Percentiles rank a stretch among this genome's conserved stretches.
Evolutionary conservation across 2,329 filamentous ascomycete genomes (phyloP).

Genomic region (Neofusicoccum laricinum): DNA sequence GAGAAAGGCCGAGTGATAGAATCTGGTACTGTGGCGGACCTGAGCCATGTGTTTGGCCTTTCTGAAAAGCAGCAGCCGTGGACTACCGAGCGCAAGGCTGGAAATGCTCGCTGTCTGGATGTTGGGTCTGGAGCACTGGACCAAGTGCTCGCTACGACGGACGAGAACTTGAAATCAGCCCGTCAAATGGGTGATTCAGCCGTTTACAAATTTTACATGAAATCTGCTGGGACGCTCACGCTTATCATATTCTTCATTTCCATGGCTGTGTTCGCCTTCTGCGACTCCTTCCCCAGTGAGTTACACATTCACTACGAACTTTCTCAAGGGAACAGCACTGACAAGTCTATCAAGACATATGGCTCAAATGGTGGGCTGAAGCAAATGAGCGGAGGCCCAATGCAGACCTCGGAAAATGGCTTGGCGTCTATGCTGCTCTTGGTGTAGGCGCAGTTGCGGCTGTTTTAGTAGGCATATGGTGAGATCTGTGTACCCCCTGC

Average conservation of each 20-base stretch:
- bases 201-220: constrained; percentile 34
- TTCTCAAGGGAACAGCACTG: neutral
- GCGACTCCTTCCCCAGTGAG: constrained; percentile 31
- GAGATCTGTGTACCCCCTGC: neutral
- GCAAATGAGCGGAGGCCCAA: constrained; percentile 40
- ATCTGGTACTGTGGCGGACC: constrained; percentile 39
- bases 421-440: constrained; percentile 32
- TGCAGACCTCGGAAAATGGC: constrained; percentile 30
- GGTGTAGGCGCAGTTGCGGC: constrained; percentile 24
- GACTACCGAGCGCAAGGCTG: neutral
- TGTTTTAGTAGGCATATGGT: neutral
- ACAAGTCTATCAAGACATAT: constrained; percentile 32
- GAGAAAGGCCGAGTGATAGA: constrained; percentile 34
- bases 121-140: neutral
- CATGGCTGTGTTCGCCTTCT: constrained; percentile 34
- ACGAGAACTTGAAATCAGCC: constrained; percentile 12
- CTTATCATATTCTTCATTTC: constrained; percentile 31
- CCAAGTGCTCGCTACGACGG: neutral
- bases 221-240: constrained; percentile 29
- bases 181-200: constrained; percentile 31
- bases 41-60: constrained; percentile 23
- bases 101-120: neutral
- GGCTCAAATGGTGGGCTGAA: constrained; percentile 50
- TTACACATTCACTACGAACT: neutral
- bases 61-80: neutral